These are phyloP conservation scores for Russula earlei DNA, from an alignment of 768 basidiomycete species.

Conservation along the genomic window DNA sequence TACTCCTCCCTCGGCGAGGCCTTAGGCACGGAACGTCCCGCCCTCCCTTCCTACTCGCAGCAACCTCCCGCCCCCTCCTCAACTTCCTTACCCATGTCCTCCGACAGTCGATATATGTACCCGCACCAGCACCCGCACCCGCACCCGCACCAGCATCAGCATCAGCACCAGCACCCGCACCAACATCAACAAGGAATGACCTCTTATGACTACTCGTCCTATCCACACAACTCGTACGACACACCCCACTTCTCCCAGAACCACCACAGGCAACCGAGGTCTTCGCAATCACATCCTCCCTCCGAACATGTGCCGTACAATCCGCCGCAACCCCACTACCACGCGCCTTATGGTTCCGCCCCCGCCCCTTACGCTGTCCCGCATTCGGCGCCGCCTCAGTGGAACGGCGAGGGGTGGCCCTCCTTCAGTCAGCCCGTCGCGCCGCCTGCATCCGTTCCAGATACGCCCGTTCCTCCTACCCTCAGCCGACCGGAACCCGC, in stretches of 20 bases:
- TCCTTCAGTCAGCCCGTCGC: conserved; percentile 10
- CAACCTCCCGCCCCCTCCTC: conserved; percentile 10
- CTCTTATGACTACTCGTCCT: conserved; percentile 44
- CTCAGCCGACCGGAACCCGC: conserved; percentile 9
- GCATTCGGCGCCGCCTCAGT: conserved; percentile 16
- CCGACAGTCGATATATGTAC: conserved; percentile 50
- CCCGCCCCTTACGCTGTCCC: conserved; percentile 17
- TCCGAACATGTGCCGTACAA: conserved; percentile 22
- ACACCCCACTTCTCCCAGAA: conserved; percentile 24
- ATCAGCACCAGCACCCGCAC: conserved; percentile 7
- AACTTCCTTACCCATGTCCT: conserved; percentile 31
- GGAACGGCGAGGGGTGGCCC: conserved; percentile 21
- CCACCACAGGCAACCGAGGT: conserved; percentile 22
- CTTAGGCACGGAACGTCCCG: conserved; percentile 15
- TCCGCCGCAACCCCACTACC: conserved; percentile 20
- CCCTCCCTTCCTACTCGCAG: conserved; percentile 13
- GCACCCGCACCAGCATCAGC: no score
- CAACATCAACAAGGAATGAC: conserved; percentile 32
- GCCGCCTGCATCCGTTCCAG: conserved; percentile 10
- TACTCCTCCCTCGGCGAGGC: conserved; percentile 24
- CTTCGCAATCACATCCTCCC: conserved; percentile 25
- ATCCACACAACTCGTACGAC: conserved; percentile 28
- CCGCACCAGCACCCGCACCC: conserved; percentile 1
- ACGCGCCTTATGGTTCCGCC: conserved; percentile 17
- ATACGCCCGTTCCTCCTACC: conserved; percentile 2